Evolutionary conservation across 371 early-diverging fungal species (phyloP).

Genomic region (Apophysomyces variabilis): DNA sequence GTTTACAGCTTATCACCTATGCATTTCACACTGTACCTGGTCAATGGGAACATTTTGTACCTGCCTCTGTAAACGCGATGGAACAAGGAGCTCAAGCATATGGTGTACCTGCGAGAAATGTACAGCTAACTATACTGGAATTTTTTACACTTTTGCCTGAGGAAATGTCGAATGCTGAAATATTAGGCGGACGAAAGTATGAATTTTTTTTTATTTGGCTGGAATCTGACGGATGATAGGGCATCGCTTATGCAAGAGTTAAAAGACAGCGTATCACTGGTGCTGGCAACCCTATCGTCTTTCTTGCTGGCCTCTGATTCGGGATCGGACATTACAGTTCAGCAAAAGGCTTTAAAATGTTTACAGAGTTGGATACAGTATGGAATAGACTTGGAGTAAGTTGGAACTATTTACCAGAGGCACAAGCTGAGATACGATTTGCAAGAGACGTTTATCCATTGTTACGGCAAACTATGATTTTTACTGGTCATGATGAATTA

Average conservation of each 20-base stretch:
- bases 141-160: constrained; percentile 81
- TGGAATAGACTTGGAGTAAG: constrained; percentile 62
- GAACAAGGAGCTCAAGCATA: constrained; percentile 40
- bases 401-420: background rate
- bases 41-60: constrained; percentile 67
- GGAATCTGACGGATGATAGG: constrained; percentile 21
- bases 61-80: constrained; percentile 53
- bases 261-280: constrained; percentile 48
- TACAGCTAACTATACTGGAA: constrained; percentile 65
- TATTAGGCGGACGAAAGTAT: constrained; percentile 58
- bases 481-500: constrained; percentile 45
- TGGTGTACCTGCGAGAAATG: constrained; percentile 31
- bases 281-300: constrained; percentile 46
- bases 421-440: background rate
- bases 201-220: background rate
- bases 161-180: constrained; percentile 66
- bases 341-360: constrained; percentile 56
- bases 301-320: constrained; percentile 14
- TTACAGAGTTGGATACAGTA: constrained; percentile 71
- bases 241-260: constrained; percentile 53
- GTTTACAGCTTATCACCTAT: constrained; percentile 64
- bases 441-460: constrained; percentile 45
- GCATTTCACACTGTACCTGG: constrained; percentile 67
- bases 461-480: constrained; percentile 44
- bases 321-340: constrained; percentile 15